Evolutionary conservation across 169 alveolate species (phyloP).

Genomic region (Toxoplasma gondii): DNA sequence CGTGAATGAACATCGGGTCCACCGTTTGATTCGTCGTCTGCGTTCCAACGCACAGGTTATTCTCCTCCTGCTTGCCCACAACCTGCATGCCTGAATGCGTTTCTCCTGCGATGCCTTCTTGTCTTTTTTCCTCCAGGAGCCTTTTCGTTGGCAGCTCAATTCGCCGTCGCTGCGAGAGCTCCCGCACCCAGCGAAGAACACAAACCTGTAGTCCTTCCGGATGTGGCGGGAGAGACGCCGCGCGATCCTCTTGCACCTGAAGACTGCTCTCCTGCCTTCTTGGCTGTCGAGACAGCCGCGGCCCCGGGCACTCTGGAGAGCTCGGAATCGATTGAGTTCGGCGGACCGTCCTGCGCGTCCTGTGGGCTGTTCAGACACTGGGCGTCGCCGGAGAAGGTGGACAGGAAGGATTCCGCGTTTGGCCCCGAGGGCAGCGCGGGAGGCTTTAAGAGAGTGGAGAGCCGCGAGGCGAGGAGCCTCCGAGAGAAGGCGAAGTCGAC

Average conservation of each 20-base stretch:
- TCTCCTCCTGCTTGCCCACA: no score
- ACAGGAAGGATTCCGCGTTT: not conserved
- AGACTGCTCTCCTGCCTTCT: constrained; percentile 2
- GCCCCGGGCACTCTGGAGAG: not conserved
- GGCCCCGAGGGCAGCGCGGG: not conserved
- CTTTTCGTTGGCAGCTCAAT: constrained; percentile 26
- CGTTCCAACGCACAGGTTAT: no score
- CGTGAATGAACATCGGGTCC: no score
- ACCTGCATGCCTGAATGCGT: no score
- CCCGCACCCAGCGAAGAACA: constrained; percentile 33
- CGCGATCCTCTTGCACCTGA: not conserved
- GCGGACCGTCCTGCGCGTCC: no score
- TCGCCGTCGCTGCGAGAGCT: constrained; percentile 20
- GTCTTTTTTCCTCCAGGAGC: not conserved
- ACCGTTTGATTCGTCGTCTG: no score
- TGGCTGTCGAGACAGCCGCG: constrained; percentile 18
- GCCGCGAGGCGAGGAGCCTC: no score
- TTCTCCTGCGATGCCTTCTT: no score
- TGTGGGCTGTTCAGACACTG: no score
- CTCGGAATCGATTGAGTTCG: not conserved
- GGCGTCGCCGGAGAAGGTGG: no score
- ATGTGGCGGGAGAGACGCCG: not conserved
- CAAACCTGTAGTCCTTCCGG: constrained; percentile 30
- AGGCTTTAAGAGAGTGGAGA: no score
- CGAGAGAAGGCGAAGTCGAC: not conserved